Conservation (phyloP, 2,329 filamentous ascomycete species). For the Hypoxylon sp. region DNA sequence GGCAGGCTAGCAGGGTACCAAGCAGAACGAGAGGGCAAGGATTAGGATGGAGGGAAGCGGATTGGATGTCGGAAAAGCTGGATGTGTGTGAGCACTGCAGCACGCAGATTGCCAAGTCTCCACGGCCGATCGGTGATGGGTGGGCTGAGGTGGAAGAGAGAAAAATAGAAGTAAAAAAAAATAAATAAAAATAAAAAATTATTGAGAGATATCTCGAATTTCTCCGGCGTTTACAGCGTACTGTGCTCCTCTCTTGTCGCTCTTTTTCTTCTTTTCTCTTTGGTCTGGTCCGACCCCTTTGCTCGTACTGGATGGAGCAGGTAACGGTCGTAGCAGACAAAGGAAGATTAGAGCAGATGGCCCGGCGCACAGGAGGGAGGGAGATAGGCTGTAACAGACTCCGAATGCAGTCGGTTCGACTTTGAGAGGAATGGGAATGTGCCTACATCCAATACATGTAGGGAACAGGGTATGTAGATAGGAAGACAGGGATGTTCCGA, state of each 20-base stretch:
- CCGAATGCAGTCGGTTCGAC: slow-evolving; percentile 31
- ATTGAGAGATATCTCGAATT: not conserved
- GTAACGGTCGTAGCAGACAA: slow-evolving; percentile 25
- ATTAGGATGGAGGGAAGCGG: slow-evolving; percentile 28
- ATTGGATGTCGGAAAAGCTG: slow-evolving; percentile 31
- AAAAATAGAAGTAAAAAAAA: not conserved
- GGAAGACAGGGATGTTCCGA: not conserved
- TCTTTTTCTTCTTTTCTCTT: slow-evolving; percentile 13
- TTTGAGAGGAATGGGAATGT: slow-evolving; percentile 17
- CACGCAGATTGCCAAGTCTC: slow-evolving; percentile 33
- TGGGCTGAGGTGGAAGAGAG: slow-evolving; percentile 7
- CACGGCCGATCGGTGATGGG: slow-evolving; percentile 35
- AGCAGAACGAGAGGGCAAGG: slow-evolving; percentile 25
- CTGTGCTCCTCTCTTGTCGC: too few species aligned
- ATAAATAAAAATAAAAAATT: too few species aligned
- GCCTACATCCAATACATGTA: slow-evolving; percentile 4
- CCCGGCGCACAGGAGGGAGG: slow-evolving; percentile 12
- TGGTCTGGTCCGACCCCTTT: slow-evolving; percentile 1
- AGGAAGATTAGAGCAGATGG: slow-evolving; percentile 12
- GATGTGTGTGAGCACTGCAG: slow-evolving; percentile 28
- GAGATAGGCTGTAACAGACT: slow-evolving; percentile 14
- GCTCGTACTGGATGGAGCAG: not conserved
- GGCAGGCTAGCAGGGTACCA: slow-evolving; percentile 14
- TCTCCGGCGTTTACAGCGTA: slow-evolving; percentile 1
- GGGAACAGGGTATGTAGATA: not conserved